A percentile compares a stretch with the other conserved stretches of the same genome.
These are phyloP conservation scores for Rosa chinensis DNA, from an alignment of 306 rosid genomes.

Conservation along the genomic window DNA sequence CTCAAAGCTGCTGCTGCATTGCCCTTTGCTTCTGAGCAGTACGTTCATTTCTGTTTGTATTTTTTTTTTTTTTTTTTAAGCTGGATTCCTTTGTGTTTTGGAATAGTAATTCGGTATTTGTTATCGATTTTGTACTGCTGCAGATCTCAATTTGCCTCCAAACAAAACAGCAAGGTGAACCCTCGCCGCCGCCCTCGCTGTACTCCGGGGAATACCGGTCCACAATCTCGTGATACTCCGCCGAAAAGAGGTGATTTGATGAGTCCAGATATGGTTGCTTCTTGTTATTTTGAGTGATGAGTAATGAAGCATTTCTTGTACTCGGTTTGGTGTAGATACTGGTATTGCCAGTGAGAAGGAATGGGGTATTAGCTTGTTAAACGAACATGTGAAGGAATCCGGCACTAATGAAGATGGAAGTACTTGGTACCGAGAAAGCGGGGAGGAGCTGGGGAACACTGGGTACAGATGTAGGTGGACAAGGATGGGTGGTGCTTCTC, in stretches of 20 bases:
- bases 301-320: slow-evolving; percentile 25
- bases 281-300: slow-evolving; percentile 6
- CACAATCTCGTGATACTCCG: slow-evolving; percentile 92
- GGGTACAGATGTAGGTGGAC: slow-evolving; percentile 99
- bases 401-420: slow-evolving; percentile 98
- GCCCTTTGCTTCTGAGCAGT: slow-evolving; percentile 85
- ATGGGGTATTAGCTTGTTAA: slow-evolving; percentile 89
- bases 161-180: slow-evolving; percentile 64
- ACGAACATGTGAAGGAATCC: slow-evolving; percentile 67
- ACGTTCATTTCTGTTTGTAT: slow-evolving; percentile 16
- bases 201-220: slow-evolving; percentile 68
- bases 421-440: slow-evolving; percentile 87
- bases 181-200: slow-evolving; percentile 87
- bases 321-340: slow-evolving; percentile 58
- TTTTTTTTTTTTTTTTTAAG: background rate
- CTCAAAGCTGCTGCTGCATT: slow-evolving; percentile 65
- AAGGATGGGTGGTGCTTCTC: slow-evolving; percentile 87
- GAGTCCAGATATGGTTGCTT: background rate
- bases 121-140: background rate
- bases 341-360: slow-evolving; percentile 97
- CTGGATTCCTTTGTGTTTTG: background rate
- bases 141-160: slow-evolving; percentile 55
- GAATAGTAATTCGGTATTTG: background rate
- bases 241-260: slow-evolving; percentile 76
- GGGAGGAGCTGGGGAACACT: slow-evolving; percentile 79